Conservation (phyloP, 2,329 filamentous ascomycete species). For the Fusarium tjaetaba region DNA sequence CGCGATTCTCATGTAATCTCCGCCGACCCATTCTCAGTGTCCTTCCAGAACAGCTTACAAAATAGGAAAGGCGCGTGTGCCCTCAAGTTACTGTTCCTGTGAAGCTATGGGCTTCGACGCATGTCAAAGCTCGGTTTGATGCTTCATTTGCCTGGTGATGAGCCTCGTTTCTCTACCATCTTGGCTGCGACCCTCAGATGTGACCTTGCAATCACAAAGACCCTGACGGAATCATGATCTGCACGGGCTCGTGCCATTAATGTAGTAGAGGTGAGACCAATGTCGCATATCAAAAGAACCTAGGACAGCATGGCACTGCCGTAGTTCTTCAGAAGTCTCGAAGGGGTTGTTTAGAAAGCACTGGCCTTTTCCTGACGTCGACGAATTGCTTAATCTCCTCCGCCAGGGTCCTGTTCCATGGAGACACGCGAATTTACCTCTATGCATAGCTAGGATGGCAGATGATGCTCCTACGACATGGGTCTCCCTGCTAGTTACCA, state of each 20-base stretch:
- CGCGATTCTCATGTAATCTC: conserved; percentile 40
- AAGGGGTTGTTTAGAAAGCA: conserved; percentile 15
- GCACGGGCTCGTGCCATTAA: conserved; percentile 13
- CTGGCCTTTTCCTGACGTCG: conserved; percentile 16
- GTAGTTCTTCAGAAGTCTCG: conserved; percentile 9
- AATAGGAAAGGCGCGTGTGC: conserved; percentile 11
- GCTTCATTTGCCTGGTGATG: conserved; percentile 14
- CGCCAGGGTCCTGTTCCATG: conserved; percentile 24
- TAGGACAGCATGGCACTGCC: background rate
- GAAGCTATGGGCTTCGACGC: background rate
- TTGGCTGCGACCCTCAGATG: conserved; percentile 10
- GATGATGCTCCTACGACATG: conserved; percentile 30
- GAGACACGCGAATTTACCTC: conserved; percentile 18
- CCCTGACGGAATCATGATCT: conserved; percentile 11
- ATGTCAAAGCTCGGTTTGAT: conserved; percentile 1
- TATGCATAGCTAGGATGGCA: conserved; percentile 26
- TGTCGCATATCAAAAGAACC: background rate
- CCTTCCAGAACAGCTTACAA: conserved; percentile 36
- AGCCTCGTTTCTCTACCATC: conserved; percentile 1
- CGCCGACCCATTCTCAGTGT: conserved; percentile 22
- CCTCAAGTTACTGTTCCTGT: background rate
- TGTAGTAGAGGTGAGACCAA: background rate
- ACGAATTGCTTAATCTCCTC: conserved; percentile 20
- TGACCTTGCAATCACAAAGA: conserved; percentile 14
- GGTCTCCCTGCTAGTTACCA: conserved; percentile 33